These are phyloP conservation scores for Saxophila tyrrhenica DNA, from an alignment of 495 filamentous ascomycete genomes.

Conservation along the genomic window DNA sequence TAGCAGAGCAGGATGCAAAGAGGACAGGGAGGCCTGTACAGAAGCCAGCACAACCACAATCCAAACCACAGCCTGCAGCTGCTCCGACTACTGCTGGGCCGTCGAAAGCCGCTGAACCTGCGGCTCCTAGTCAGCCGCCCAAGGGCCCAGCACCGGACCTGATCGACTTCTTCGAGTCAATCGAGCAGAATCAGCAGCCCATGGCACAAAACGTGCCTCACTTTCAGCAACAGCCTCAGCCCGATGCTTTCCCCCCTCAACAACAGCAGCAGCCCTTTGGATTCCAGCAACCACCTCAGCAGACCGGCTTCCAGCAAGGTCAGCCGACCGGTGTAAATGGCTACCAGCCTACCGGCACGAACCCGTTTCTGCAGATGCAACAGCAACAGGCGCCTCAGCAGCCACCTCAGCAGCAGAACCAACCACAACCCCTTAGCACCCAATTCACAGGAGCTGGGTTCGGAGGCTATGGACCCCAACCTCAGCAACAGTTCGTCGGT, in stretches of 20 bases:
- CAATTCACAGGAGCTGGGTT: slow-evolving; percentile 71
- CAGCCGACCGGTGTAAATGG: slow-evolving; percentile 27
- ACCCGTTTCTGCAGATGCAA: slow-evolving; percentile 45
- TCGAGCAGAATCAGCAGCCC: slow-evolving; percentile 79
- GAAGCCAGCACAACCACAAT: slow-evolving; percentile 26
- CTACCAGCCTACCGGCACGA: slow-evolving; percentile 22
- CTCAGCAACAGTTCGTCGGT: slow-evolving; percentile 30
- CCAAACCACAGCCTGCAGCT: slow-evolving; percentile 15
- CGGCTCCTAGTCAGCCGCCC: slow-evolving; percentile 27
- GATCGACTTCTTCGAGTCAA: slow-evolving; percentile 98
- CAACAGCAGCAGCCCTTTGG: slow-evolving; percentile 22
- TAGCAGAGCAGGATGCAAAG: slow-evolving; percentile 75
- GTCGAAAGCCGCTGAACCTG: background rate
- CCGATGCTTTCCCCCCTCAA: slow-evolving; percentile 24
- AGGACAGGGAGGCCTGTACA: slow-evolving; percentile 38
- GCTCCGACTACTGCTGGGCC: slow-evolving; percentile 10
- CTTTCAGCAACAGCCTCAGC: slow-evolving; percentile 28
- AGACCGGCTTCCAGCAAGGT: slow-evolving; percentile 25
- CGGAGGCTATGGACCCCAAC: slow-evolving; percentile 54
- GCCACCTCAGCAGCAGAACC: slow-evolving; percentile 24
- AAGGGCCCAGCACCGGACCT: slow-evolving; percentile 67
- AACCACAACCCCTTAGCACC: slow-evolving; percentile 28
- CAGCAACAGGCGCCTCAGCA: slow-evolving; percentile 31
- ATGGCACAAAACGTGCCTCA: slow-evolving; percentile 40
- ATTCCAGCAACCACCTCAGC: slow-evolving; percentile 28